These are phyloP conservation scores for Boletus coccyginus DNA, from an alignment of 768 basidiomycete species.

Conservation along the genomic window DNA sequence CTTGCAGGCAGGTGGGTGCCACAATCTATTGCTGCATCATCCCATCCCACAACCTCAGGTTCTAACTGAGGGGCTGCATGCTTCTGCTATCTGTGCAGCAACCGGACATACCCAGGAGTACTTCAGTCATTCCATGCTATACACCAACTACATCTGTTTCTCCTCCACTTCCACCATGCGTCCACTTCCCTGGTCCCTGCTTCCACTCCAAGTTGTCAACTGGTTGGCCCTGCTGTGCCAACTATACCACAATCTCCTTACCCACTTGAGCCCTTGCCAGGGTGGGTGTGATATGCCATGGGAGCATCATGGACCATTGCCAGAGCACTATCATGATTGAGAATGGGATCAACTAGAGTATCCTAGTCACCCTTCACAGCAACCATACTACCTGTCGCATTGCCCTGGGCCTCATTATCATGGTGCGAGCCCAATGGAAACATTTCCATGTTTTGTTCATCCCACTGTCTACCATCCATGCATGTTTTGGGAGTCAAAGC, in stretches of 20 bases:
- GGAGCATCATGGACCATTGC: constrained; percentile 54
- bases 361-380: too few species aligned
- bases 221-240: constrained; percentile 51
- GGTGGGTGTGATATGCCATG: constrained; percentile 56
- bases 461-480: constrained; percentile 35
- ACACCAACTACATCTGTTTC: constrained; percentile 59
- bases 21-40: constrained; percentile 62
- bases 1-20: constrained; percentile 58
- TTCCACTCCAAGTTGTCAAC: constrained; percentile 48
- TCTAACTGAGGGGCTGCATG: constrained; percentile 50
- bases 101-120: constrained; percentile 53
- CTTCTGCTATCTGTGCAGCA: constrained; percentile 35
- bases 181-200: constrained; percentile 48
- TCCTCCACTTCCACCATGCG: constrained; percentile 50
- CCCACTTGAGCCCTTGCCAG: too few species aligned
- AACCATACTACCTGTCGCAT: constrained; percentile 34
- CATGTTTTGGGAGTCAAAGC: constrained; percentile 64
- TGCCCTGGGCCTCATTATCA: constrained; percentile 39
- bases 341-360: constrained; percentile 44
- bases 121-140: constrained; percentile 49
- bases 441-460: constrained; percentile 57
- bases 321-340: constrained; percentile 52
- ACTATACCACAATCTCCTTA: too few species aligned
- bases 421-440: constrained; percentile 51
- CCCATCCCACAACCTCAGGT: constrained; percentile 60